A percentile compares a stretch with the other conserved stretches of the same genome.
Evolutionary conservation across 495 filamentous ascomycete species (phyloP).

Genomic region (Trichoderma gamsii): DNA sequence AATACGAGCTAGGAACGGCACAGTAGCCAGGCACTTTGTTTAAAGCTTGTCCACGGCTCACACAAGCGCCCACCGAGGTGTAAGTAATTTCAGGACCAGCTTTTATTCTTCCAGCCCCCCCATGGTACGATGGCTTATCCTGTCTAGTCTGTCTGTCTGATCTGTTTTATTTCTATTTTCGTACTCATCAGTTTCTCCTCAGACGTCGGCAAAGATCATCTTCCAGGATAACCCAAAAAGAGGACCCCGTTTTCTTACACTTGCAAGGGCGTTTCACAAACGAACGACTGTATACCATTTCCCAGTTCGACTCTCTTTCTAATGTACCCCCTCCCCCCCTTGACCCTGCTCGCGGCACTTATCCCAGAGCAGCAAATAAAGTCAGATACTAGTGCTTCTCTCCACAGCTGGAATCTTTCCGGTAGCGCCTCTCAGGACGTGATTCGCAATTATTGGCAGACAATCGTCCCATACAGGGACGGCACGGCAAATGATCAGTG

Average conservation of each 20-base stretch:
- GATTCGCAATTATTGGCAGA: not conserved
- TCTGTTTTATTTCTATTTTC: too few species aligned
- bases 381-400: conserved; percentile 7
- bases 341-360: not conserved
- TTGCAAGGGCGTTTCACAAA: not conserved
- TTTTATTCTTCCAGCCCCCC: not conserved
- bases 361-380: conserved; percentile 8
- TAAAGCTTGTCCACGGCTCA: not conserved
- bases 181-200: not conserved
- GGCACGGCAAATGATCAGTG: too few species aligned
- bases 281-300: not conserved
- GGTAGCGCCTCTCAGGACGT: not conserved
- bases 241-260: not conserved
- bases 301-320: not conserved
- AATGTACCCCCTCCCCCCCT: not conserved
- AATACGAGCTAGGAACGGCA: not conserved
- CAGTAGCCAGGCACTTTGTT: not conserved
- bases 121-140: not conserved
- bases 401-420: conserved; percentile 4
- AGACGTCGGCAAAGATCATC: not conserved
- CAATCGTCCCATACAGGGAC: not conserved
- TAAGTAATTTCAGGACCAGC: not conserved
- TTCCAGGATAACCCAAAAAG: not conserved
- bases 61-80: not conserved
- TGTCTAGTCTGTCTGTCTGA: not conserved